Conservation (phyloP, 768 basidiomycete species). For the Pleurotus giganteus region DNA sequence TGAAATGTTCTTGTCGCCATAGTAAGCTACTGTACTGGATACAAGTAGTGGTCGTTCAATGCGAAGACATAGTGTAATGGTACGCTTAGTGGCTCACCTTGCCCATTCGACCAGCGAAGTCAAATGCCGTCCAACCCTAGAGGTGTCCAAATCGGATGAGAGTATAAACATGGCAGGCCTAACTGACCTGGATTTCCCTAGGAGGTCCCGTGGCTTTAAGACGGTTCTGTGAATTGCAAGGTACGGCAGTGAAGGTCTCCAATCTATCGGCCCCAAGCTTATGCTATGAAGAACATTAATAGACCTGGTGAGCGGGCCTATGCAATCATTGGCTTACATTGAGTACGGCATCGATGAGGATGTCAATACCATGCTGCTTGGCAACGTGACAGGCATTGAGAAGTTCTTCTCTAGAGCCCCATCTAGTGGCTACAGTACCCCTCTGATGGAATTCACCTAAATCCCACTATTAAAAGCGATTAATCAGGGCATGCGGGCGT, state of each 20-base stretch:
- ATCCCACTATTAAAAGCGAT: slow-evolving; percentile 61
- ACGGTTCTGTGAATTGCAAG: slow-evolving; percentile 69
- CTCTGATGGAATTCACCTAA: slow-evolving; percentile 83
- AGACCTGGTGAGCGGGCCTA: slow-evolving; percentile 9
- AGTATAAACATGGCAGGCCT: neutral
- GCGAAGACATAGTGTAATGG: neutral
- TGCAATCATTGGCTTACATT: slow-evolving; percentile 51
- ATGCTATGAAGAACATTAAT: slow-evolving; percentile 44
- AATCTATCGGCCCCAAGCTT: slow-evolving; percentile 80
- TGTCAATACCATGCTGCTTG: slow-evolving; percentile 63
- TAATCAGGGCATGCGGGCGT: neutral
- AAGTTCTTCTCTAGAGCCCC: slow-evolving; percentile 86
- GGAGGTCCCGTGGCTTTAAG: slow-evolving; percentile 54
- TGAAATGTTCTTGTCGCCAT: slow-evolving; percentile 81
- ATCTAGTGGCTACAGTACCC: slow-evolving; percentile 68
- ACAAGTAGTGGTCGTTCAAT: slow-evolving; percentile 6
- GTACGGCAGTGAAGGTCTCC: slow-evolving; percentile 69
- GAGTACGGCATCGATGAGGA: slow-evolving; percentile 85
- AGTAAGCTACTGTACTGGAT: slow-evolving; percentile 64
- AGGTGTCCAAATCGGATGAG: slow-evolving; percentile 6
- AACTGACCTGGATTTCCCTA: slow-evolving; percentile 64
- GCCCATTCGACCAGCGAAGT: slow-evolving; percentile 72
- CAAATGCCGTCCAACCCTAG: slow-evolving; percentile 85
- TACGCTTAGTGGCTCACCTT: slow-evolving; percentile 43
- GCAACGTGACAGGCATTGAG: slow-evolving; percentile 69